These are phyloP conservation scores for Xerocomellus dryophilus DNA, from an alignment of 768 basidiomycete species.

Conservation along the genomic window DNA sequence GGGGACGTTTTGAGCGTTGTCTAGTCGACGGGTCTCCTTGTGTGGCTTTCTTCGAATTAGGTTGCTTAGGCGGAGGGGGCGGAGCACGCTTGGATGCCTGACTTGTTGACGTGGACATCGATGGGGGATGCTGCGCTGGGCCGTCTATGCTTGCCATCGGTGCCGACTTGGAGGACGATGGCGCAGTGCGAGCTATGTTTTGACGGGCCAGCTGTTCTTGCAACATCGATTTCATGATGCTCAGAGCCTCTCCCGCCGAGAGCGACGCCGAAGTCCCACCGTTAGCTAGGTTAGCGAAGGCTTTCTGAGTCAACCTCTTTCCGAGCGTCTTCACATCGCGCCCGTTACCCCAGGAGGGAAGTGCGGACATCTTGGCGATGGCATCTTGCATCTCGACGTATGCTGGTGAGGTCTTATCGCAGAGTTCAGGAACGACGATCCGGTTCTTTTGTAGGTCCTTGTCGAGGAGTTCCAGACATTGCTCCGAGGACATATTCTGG, in stretches of 20 bases:
- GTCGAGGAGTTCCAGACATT: conserved; percentile 51
- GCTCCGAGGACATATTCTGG: conserved; percentile 47
- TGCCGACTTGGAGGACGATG: conserved; percentile 1
- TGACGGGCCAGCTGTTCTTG: conserved; percentile 23
- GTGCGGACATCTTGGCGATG: conserved; percentile 40
- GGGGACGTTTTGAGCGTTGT: neutral
- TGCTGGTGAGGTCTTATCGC: neutral
- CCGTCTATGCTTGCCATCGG: conserved; percentile 24
- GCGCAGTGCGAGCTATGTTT: neutral
- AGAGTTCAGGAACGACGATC: conserved; percentile 38
- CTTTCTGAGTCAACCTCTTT: conserved; percentile 44
- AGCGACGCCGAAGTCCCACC: conserved; percentile 25
- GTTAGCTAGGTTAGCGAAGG: conserved; percentile 30
- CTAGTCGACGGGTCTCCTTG: neutral
- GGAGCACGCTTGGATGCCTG: conserved; percentile 21
- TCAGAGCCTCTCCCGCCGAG: conserved; percentile 27
- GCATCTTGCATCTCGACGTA: conserved; percentile 35
- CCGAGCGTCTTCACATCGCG: conserved; percentile 58
- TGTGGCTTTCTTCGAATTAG: neutral
- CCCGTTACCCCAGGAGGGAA: conserved; percentile 68
- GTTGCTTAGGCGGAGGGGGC: conserved; percentile 19
- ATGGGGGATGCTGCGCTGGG: conserved; percentile 20
- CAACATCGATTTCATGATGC: conserved; percentile 23
- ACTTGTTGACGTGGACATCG: conserved; percentile 16
- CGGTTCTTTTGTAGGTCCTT: conserved; percentile 45